Evolutionary conservation across 805 yeast species (phyloP).

Genomic region (Spathaspora sp.): DNA sequence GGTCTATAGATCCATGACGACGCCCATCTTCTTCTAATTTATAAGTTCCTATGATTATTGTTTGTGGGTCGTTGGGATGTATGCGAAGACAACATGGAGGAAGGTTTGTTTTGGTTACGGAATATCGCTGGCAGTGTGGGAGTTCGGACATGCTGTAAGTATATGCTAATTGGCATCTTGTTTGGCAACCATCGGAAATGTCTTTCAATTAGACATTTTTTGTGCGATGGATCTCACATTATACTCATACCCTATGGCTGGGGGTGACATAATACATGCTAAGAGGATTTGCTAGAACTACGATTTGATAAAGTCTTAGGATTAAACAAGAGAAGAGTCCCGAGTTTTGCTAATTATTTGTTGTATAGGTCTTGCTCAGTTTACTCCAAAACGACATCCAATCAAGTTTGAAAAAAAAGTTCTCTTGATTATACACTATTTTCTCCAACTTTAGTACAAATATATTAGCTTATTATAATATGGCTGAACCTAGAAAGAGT

Average conservation of each 20-base stretch:
- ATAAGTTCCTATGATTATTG: constrained; percentile 76
- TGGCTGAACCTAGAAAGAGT: constrained; percentile 8
- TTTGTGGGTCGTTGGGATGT: constrained; percentile 44
- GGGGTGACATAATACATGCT: no score
- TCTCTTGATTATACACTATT: background rate
- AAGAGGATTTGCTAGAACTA: no score
- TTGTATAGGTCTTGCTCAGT: background rate
- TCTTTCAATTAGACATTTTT: background rate
- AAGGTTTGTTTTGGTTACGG: constrained; percentile 40
- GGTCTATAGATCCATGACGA: constrained; percentile 62
- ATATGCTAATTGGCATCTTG: constrained; percentile 1
- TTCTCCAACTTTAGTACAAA: background rate
- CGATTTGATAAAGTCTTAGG: no score
- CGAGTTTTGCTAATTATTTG: background rate
- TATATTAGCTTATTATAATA: no score
- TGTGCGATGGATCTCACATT: no score
- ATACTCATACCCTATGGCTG: no score
- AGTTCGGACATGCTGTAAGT: constrained; percentile 9
- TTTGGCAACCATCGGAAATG: background rate
- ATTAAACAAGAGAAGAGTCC: no score
- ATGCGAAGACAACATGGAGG: constrained; percentile 86
- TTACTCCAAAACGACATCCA: background rate
- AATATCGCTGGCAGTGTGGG: constrained; percentile 16
- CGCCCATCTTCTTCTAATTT: constrained; percentile 56
- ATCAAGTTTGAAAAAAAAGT: background rate